Evolutionary conservation across 768 basidiomycete genomes (phyloP), one percentile per base, ranked within the genome.

Genomic region (Calocera cornea): DNA sequence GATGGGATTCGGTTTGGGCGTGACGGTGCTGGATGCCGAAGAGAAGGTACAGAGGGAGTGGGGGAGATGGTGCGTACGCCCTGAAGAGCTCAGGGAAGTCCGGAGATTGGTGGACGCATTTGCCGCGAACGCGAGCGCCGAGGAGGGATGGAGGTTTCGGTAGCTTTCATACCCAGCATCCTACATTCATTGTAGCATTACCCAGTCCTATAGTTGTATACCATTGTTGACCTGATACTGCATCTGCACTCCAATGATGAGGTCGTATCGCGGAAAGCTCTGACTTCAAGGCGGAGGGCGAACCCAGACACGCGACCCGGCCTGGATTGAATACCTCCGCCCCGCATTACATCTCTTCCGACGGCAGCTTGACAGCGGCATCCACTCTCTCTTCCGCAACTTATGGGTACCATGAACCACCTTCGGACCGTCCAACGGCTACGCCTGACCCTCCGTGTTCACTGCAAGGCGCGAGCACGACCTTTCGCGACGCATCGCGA

Each of bases 341-440:
- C 44, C 54, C 54, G 54, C 54, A 60, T 60, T 60, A 19, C 54
- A 60, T 22, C 24, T 60, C 54, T 60, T 60, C 54, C 31, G 14
- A 5, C 7, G 54, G 7, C 10, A 5, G 22, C 31, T 27, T 24
- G 44, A 27, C 54, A 60, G 22, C 54, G 54, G 19, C 44, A 47
- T 7, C 19, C 19, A 19, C 54, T 5, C 54, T 29, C 31, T 29
- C 5, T 60, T 19, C 54, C 44, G 8, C 44, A 19, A 5, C 19
- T 19, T 33, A 5, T 27, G 19, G 54, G 27, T 10, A 60, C 2
- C 2, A 60, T 60, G 54, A 60, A 60, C 54, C 11, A 5, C 2
- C 31, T 60, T 16, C 24, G 54, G 7, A 60, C 54, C 24, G 54
- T 33, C 2, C 54, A 60, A 22, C 54, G 54, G 14, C 31, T 60